Conservation (phyloP, 371 early-diverging fungal species). For the Nosema muscidifuracis region DNA sequence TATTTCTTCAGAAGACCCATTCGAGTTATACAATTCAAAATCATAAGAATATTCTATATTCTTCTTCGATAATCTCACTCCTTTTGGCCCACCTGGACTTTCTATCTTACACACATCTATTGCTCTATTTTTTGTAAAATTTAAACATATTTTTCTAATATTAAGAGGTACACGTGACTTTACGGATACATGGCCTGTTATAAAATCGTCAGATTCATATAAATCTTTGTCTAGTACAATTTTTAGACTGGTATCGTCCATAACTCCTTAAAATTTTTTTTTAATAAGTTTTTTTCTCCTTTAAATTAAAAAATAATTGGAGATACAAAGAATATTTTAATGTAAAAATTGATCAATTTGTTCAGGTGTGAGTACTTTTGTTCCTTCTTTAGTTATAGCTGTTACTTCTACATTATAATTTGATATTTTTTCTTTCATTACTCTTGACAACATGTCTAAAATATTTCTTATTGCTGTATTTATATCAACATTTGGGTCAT, state of each 20-base stretch:
- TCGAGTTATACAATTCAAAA: conserved; percentile 14
- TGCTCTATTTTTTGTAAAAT: background rate
- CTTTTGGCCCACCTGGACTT: background rate
- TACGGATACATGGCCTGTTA: conserved; percentile 9
- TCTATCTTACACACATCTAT: conserved; percentile 8
- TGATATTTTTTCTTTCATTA: conserved; percentile 97
- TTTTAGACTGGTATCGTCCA: conserved; percentile 7
- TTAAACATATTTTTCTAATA: conserved; percentile 26
- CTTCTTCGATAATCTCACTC: background rate
- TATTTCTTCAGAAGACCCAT: background rate
- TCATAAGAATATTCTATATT: conserved; percentile 8
- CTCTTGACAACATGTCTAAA: conserved; percentile 89
- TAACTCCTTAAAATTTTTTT: background rate
- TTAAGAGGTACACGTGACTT: conserved; percentile 15
- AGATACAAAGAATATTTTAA: background rate
- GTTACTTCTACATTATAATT: conserved; percentile 86
- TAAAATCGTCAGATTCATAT: conserved; percentile 8
- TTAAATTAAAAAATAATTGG: background rate
- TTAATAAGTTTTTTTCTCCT: background rate
- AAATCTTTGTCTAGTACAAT: conserved; percentile 23
- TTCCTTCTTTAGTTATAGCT: conserved; percentile 65
- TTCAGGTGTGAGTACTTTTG: conserved; percentile 44
- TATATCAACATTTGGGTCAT: conserved; percentile 69
- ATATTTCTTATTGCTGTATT: conserved; percentile 77
- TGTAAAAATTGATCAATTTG: conserved; percentile 43